Conservation (phyloP, 768 basidiomycete genomes). For the Lactarius trivialis region DNA sequence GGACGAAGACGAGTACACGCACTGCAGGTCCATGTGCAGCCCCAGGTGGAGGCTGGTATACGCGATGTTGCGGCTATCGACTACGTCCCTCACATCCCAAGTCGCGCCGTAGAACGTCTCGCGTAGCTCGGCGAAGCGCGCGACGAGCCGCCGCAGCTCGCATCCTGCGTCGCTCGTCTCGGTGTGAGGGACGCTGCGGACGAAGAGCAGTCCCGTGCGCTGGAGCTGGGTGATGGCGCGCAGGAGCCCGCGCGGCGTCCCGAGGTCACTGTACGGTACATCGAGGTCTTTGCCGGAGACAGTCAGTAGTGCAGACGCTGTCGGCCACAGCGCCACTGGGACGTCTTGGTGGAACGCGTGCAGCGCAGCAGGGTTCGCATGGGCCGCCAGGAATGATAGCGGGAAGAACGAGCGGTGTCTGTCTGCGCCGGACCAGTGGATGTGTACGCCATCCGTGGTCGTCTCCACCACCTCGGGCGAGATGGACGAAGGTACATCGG, state of each 20-base stretch:
- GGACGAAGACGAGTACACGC: slow-evolving; percentile 29
- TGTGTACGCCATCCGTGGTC: slow-evolving; percentile 39
- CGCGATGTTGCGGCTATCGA: slow-evolving; percentile 81
- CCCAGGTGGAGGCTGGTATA: slow-evolving; percentile 89
- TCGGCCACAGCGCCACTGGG: slow-evolving; percentile 40
- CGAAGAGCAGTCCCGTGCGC: slow-evolving; percentile 66
- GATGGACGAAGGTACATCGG: slow-evolving; percentile 52
- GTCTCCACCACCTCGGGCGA: slow-evolving; percentile 38
- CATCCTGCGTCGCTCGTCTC: slow-evolving; percentile 56
- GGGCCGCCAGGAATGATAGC: slow-evolving; percentile 41
- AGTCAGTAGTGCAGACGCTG: slow-evolving; percentile 29
- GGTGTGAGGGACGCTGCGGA: slow-evolving; percentile 60
- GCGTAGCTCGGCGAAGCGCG: slow-evolving; percentile 67
- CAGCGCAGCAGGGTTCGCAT: slow-evolving; percentile 36
- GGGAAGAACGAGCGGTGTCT: slow-evolving; percentile 55
- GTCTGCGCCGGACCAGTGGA: slow-evolving; percentile 45
- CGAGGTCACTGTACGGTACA: slow-evolving; percentile 48
- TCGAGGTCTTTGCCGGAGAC: slow-evolving; percentile 39
- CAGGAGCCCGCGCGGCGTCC: slow-evolving; percentile 41
- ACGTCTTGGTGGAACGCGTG: slow-evolving; percentile 42
- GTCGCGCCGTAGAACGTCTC: slow-evolving; percentile 84
- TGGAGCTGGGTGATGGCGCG: slow-evolving; percentile 61
- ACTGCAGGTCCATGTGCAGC: slow-evolving; percentile 90
- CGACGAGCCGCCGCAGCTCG: slow-evolving; percentile 60
- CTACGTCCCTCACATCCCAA: slow-evolving; percentile 81